Evolutionary conservation across 2,329 filamentous ascomycete genomes (phyloP).

Genomic region (Penicillium sp.): DNA sequence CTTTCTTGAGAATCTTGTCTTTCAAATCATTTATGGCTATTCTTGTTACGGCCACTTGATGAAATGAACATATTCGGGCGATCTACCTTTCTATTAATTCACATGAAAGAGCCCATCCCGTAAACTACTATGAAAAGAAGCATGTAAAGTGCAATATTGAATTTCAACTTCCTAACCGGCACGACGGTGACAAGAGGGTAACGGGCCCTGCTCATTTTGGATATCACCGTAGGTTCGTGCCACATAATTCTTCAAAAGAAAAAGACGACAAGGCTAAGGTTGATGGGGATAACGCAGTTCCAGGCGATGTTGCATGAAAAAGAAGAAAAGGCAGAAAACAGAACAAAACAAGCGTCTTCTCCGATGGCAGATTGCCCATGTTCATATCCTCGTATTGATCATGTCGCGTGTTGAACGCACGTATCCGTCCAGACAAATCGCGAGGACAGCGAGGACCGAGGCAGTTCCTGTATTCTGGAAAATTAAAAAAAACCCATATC

Average conservation of each 20-base stretch:
- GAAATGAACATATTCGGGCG: conserved; percentile 18
- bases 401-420: conserved; percentile 23
- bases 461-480: not conserved
- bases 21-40: conserved; percentile 4
- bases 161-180: conserved; percentile 7
- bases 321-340: conserved; percentile 11
- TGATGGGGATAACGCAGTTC: conserved; percentile 1
- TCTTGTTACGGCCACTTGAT: not conserved
- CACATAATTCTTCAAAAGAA: not conserved
- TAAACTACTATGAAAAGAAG: conserved; percentile 14
- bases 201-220: not conserved
- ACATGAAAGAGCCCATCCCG: not conserved
- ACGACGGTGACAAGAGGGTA: not conserved
- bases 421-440: conserved; percentile 2
- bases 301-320: conserved; percentile 13
- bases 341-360: conserved; percentile 7
- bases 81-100: not conserved
- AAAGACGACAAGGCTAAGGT: conserved; percentile 4
- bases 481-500: not conserved
- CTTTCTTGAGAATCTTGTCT: not conserved
- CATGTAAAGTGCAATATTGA: conserved; percentile 6
- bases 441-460: not conserved
- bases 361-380: not conserved
- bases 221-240: conserved; percentile 1
- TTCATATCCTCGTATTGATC: conserved; percentile 4